phyloP scores from a whole-genome alignment of 169 alveolate species.

The Eimeria tenella region DNA sequence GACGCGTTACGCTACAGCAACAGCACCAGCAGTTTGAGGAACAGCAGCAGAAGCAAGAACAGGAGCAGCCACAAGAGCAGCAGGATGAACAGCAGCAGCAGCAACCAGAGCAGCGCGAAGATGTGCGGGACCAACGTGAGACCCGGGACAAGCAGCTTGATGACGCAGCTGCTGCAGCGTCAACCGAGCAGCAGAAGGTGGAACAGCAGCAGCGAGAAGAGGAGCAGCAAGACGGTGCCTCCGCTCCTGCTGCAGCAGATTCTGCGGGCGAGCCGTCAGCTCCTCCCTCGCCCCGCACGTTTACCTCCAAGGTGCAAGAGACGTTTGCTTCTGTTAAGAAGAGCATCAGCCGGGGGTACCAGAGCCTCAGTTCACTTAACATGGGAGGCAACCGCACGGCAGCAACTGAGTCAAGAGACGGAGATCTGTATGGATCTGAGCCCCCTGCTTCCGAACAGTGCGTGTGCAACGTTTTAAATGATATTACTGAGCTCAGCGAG shows the following conservation, averaged over 20 bases:
- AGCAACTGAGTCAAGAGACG: too few relatives aligned
- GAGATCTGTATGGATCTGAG: neutral
- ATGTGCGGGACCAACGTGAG: neutral
- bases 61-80: neutral
- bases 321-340: neutral
- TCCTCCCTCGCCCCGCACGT: neutral
- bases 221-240: neutral
- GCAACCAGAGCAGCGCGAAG: neutral
- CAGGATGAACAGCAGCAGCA: neutral
- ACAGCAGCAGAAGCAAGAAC: neutral
- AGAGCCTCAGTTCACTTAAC: neutral
- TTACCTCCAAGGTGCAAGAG: neutral
- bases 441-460: slow-evolving; percentile 6
- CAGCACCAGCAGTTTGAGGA: neutral
- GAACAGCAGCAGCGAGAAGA: neutral
- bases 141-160: too few relatives aligned
- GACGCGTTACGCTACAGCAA: neutral
- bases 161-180: neutral
- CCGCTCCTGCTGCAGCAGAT: neutral
- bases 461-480: neutral
- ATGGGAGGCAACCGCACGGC: neutral
- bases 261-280: neutral
- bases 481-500: slow-evolving; percentile 25
- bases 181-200: neutral
- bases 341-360: neutral